phyloP scores from a whole-genome alignment of 306 rosid genomes.

The Vicia villosa region DNA sequence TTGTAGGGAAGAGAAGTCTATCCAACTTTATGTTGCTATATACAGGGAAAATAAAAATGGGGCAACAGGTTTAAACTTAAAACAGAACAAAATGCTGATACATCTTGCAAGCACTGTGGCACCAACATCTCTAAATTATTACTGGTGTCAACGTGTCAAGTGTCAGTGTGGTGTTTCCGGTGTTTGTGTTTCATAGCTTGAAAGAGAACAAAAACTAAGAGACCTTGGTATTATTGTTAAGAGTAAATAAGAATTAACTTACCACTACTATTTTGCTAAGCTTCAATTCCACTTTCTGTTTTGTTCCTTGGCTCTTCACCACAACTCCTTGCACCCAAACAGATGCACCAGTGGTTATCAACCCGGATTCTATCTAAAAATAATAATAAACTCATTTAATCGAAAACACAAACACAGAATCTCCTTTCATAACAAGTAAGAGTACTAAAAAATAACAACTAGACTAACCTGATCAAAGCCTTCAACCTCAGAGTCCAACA shows the following conservation, averaged over 20 bases:
- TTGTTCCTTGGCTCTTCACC: slow-evolving; percentile 84
- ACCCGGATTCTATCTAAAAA: slow-evolving; percentile 78
- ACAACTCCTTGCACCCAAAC: slow-evolving; percentile 84
- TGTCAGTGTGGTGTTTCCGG: too few species aligned
- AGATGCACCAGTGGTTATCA: slow-evolving; percentile 83
- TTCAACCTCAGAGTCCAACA: slow-evolving; percentile 62
- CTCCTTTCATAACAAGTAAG: background rate
- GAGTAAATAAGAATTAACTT: slow-evolving; percentile 34
- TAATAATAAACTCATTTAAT: slow-evolving; percentile 48
- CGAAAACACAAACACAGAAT: slow-evolving; percentile 34
- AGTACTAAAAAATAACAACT: background rate
- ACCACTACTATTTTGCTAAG: slow-evolving; percentile 79
- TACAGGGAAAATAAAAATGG: background rate
- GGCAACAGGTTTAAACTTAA: background rate
- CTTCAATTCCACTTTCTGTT: slow-evolving; percentile 92
- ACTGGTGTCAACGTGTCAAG: too few species aligned
- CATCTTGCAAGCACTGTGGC: background rate
- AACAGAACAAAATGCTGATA: background rate
- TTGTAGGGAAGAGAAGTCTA: background rate
- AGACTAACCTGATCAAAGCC: slow-evolving; percentile 77
- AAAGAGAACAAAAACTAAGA: too few species aligned
- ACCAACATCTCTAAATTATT: too few species aligned
- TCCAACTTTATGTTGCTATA: background rate
- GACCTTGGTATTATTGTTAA: too few species aligned
- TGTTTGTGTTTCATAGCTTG: too few species aligned